Evolutionary conservation across 1,284 basidiomycete species (phyloP), one percentile per base, ranked within the genome.

Genomic region (Cryptococcus jaspeensis): DNA sequence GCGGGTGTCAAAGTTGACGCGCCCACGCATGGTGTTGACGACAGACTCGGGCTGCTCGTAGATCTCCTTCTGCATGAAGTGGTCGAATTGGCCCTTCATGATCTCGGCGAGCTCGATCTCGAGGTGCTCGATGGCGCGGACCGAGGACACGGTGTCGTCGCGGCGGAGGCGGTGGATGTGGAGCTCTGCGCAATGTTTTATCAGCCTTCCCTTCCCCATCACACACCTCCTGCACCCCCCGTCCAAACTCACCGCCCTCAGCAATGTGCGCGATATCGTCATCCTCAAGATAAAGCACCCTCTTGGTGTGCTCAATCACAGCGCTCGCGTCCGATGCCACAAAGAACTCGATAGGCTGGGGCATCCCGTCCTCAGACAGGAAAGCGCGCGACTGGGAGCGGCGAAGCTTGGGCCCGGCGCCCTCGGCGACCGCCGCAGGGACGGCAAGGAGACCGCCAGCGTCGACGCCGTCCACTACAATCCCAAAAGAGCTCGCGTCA

Each of bases 51-150:
- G 96, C 80, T 99, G 96, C 78, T 99, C 96, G 84, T 96, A 99
- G 73, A 99, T 99, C 80, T 99, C 96, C 83, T 99, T 99, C 79
- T 99, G 95, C 96, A 99, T 99, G 80, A 99, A 99, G 79, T 96
- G 94, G 76, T 95, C 92, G 77, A 97, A 99, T 78, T 93, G 92
- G 76, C 96, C 96, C 85, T 99, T 99, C 96, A 99, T 99, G 82
- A 99, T 99, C 71, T 96, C 96, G 38, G 95, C 96, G 50, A 99
- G 87, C 79, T 99, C 96, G 71, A 99, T 88, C 81, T 99, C 96
- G 71, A 99, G 87, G 16, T 94, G 97, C 82, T 99, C 96, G 79
- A 99, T 99, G 64, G 87, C 93, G 69, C 96, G 90, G 53, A 93
- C 95, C 18, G 93, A 81, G 50, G 82, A 83, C 77, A 73, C 80